Evolutionary conservation across 2,329 filamentous ascomycete species (phyloP), one percentile per base, ranked within the genome.

Genomic region (Clonostachys rhizophaga): DNA sequence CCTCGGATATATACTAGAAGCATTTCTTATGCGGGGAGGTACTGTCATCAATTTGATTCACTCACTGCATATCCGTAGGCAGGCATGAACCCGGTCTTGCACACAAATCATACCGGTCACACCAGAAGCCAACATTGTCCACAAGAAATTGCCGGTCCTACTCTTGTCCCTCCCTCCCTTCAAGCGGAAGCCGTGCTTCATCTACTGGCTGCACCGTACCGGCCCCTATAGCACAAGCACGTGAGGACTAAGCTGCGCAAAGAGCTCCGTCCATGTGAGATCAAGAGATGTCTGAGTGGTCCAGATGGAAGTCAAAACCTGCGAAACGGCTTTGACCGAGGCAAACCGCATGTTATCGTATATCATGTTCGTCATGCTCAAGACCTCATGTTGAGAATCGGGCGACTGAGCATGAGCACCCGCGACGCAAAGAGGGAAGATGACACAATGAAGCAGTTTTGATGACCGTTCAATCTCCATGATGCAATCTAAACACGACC

Each of bases 381-480:
- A 46, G 0, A 63, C 54, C 0, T 48, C 49, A 0, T 44, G 43
- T 33, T 64, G 58, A n/a, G 68, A 62, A 14, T 59, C 55, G 0
- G 51, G 48, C 1, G 54, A 54, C 40, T 61, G 50, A 0, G 63
- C 62, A 42, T 70, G 67, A 0, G 66, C 62, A 0, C 66, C 67
- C 2, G 66, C 61, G 9, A 69, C 58, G 6, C 62, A 66, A 0
- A 70, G 52, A 1, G 67, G 67, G 6, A 70, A 62, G 0, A 70
- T 58, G 11, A 66, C 59, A 24, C 67, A 70, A 48, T 70, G 64
- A 14, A 68, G 59, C 6, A 66, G 60, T 30, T 69, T 68, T 0
- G 65, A 61, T 0, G 64, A 60, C 3, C 63, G 57, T 18, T 57
- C 55, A 5, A 63, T 62, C 11, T 67, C 66, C 5, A 64, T 61